A percentile compares a stretch with the other conserved stretches of the same genome.
These are phyloP conservation scores for Kodamaea nitidulidarum DNA, from an alignment of 805 yeast species.

Conservation along the genomic window DNA sequence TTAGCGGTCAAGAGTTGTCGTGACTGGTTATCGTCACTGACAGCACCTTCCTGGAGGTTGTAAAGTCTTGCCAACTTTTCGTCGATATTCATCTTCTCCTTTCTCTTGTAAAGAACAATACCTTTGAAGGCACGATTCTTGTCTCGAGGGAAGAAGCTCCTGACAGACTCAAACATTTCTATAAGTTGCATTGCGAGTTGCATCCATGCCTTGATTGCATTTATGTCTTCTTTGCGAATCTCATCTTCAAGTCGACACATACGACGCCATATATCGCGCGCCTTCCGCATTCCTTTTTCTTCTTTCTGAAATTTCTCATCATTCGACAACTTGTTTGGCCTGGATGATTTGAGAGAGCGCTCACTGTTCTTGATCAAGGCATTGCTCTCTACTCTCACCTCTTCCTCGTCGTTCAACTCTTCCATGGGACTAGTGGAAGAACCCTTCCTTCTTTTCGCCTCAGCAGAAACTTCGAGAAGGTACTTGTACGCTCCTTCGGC, in stretches of 20 bases:
- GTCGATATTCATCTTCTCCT: conserved; percentile 61
- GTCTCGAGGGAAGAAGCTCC: conserved; percentile 75
- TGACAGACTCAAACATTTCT: conserved; percentile 74
- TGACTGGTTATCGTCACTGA: conserved; percentile 23
- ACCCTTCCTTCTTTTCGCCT: conserved; percentile 15
- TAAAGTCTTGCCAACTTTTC: conserved; percentile 68
- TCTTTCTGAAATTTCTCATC: conserved; percentile 55
- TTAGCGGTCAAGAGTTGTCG: conserved; percentile 44
- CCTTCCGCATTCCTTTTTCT: conserved; percentile 52
- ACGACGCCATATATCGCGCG: conserved; percentile 51
- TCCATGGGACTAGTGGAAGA: conserved; percentile 18
- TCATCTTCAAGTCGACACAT: conserved; percentile 47
- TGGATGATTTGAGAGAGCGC: conserved; percentile 7
- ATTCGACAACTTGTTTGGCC: conserved; percentile 23
- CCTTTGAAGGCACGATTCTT: conserved; percentile 68
- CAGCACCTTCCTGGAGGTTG: conserved; percentile 56
- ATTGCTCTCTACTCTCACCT: conserved; percentile 3
- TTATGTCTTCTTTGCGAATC: conserved; percentile 40
- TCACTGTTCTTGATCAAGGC: conserved; percentile 13
- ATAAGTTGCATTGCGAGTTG: conserved; percentile 78
- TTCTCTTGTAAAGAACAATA: conserved; percentile 57
- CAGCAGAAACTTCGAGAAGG: conserved; percentile 51
- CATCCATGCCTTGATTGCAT: conserved; percentile 77
- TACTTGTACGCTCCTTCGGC: conserved; percentile 52
- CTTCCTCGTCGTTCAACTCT: conserved; percentile 10